These are phyloP conservation scores for Xenoacremonium recifei DNA, from an alignment of 2,329 filamentous ascomycete species.

Conservation along the genomic window DNA sequence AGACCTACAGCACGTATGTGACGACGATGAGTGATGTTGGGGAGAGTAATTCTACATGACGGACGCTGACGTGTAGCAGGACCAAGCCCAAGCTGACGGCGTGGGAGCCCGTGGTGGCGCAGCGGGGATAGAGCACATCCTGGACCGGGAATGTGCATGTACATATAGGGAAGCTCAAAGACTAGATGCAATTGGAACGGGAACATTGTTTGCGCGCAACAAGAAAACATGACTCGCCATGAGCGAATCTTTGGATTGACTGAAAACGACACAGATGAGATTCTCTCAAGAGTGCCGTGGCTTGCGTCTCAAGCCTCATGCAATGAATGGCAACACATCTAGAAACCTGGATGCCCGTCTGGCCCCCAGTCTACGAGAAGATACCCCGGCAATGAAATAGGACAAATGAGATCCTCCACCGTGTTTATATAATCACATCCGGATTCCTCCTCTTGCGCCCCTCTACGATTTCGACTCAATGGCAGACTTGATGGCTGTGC, in stretches of 20 bases:
- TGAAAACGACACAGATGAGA: conserved; percentile 12
- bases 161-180: conserved; percentile 37
- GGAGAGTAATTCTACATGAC: background rate
- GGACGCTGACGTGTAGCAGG: conserved; percentile 32
- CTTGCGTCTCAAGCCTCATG: background rate
- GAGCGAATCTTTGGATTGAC: conserved; percentile 7
- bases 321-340: background rate
- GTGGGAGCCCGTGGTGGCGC: conserved; percentile 49
- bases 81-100: conserved; percentile 52
- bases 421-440: background rate
- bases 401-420: background rate
- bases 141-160: conserved; percentile 6
- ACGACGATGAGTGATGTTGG: background rate
- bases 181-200: too few relatives aligned
- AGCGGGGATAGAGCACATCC: conserved; percentile 32
- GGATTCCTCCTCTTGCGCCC: background rate
- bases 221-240: conserved; percentile 18
- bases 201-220: too few relatives aligned
- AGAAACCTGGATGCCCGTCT: background rate
- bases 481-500: conserved; percentile 39
- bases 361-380: background rate
- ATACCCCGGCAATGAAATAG: background rate
- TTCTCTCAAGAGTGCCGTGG: background rate
- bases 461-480: conserved; percentile 33
- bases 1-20: conserved; percentile 91